These are phyloP conservation scores for Lactifluus echinatus DNA, from an alignment of 768 basidiomycete species.

Conservation along the genomic window DNA sequence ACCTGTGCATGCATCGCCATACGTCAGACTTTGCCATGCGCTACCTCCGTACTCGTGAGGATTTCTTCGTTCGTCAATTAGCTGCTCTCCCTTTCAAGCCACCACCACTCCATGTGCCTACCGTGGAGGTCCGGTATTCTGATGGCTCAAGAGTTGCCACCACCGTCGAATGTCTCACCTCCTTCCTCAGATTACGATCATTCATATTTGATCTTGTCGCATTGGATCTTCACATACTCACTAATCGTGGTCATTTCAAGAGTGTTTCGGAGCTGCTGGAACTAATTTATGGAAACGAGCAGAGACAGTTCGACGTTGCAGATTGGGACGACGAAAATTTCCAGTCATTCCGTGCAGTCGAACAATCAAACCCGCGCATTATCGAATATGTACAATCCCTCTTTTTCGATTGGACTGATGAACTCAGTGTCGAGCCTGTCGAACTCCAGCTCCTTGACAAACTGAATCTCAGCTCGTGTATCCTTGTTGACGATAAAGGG, in stretches of 20 bases:
- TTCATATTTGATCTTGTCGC: conserved; percentile 81
- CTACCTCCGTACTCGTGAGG: conserved; percentile 79
- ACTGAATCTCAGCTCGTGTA: conserved; percentile 61
- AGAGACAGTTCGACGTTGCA: conserved; percentile 33
- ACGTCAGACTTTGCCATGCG: conserved; percentile 77
- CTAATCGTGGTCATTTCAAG: conserved; percentile 67
- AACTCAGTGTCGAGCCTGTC: conserved; percentile 46
- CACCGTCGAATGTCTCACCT: conserved; percentile 55
- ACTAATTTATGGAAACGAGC: conserved; percentile 69
- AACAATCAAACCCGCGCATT: conserved; percentile 76
- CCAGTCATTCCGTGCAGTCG: conserved; percentile 59
- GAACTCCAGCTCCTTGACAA: conserved; percentile 56
- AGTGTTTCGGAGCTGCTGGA: conserved; percentile 66
- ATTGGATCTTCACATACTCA: conserved; percentile 81
- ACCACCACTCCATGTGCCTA: conserved; percentile 42
- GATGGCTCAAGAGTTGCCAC: conserved; percentile 66
- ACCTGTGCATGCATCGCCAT: conserved; percentile 78
- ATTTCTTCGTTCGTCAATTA: conserved; percentile 86
- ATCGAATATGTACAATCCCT: conserved; percentile 84
- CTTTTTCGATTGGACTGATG: conserved; percentile 84
- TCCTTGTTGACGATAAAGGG: conserved; percentile 57
- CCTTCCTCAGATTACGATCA: conserved; percentile 77
- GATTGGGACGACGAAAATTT: conserved; percentile 43
- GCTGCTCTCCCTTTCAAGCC: conserved; percentile 60
- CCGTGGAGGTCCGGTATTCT: conserved; percentile 54